Evolutionary conservation across 2,329 filamentous ascomycete species (phyloP).

Genomic region (Colletotrichum cuscutae): DNA sequence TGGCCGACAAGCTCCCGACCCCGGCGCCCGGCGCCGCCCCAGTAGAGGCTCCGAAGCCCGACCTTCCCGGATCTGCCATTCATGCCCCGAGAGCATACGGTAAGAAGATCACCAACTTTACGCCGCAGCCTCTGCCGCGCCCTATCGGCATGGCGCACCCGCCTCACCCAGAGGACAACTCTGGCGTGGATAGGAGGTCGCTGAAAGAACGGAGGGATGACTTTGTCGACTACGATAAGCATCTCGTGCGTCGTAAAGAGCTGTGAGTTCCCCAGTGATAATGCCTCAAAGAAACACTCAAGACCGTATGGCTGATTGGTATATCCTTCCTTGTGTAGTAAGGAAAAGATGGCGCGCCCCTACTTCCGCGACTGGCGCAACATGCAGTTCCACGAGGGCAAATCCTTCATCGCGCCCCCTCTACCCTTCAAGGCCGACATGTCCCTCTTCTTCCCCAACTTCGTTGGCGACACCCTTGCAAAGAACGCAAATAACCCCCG

Average conservation of each 20-base stretch:
- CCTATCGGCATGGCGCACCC: constrained; percentile 85
- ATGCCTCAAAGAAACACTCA: neutral
- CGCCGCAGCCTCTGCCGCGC: constrained; percentile 69
- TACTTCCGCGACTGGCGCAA: constrained; percentile 98
- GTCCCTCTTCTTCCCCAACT: constrained; percentile 93
- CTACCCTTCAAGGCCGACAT: constrained; percentile 85
- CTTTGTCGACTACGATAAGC: constrained; percentile 86
- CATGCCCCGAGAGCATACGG: constrained; percentile 71
- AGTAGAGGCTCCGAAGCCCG: constrained; percentile 46
- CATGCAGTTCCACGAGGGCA: constrained; percentile 84
- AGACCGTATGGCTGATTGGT: neutral
- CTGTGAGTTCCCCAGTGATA: constrained; percentile 63
- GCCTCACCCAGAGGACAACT: constrained; percentile 83
- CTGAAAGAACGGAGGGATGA: constrained; percentile 78
- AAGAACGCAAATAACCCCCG: constrained; percentile 60
- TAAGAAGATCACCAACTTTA: constrained; percentile 64
- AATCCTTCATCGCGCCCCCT: constrained; percentile 88
- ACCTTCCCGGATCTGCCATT: constrained; percentile 58
- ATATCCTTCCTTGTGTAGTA: constrained; percentile 55
- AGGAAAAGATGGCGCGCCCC: constrained; percentile 80
- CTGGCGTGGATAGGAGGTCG: constrained; percentile 76
- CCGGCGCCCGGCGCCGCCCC: constrained; percentile 32
- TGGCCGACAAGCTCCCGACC: constrained; percentile 42
- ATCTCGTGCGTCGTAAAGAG: constrained; percentile 78
- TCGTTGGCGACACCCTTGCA: constrained; percentile 81